Base-by-base conservation (phyloP, 2,329 filamentous ascomycete genomes). In the Microdochium trichocladiopsis region DNA sequence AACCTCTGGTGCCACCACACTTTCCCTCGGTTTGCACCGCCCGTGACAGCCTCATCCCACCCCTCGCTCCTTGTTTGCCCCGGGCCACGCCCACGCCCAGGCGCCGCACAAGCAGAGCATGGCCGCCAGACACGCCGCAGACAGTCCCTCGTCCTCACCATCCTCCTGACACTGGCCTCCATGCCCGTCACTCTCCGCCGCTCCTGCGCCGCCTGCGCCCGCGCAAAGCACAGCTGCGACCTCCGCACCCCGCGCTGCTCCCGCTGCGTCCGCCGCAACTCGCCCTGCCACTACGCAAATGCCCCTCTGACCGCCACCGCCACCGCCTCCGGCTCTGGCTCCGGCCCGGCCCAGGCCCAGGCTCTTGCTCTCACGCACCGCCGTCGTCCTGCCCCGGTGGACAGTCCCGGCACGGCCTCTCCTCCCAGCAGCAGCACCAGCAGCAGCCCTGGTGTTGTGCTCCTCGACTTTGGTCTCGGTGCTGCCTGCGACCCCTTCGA, bases 161-260 rank as follows among this genome's bases (percentile, higher is more conserved):
- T n/a, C n/a, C n/a, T n/a, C n/a, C n/a, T n/a, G n/a, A n/a, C n/a
- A n/a, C n/a, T n/a, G n/a, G n/a, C n/a, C n/a, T n/a, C 41, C 14
- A 82, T 82, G 78, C 76, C 73, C 61, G 68, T 66, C 56, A 79
- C 77, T n/a, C 77, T 83, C 52, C 77, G 79, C 45, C 67, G 79
- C 57, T 82, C 79, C 9, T 83, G 79, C 65, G 68, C 70, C 57
- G 72, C 78, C 16, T 83, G 79, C 59, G 78, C 77, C 43, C 79
- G 72, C 58, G 70, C 76, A 4, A 83, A 83, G 58, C 71, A 77
- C 55, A 73, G 75, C 53, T 83, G 79, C 62, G 78, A 82, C 58
- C 72, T 82, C 18, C 68, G 68, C 25, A 77, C 71, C 1, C 79
- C 79, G 3, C 70, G 66, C 50, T 83, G 79, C 63, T 79, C 79